Evolutionary conservation across 164 flowering plant genomes (phyloP), one percentile per base, ranked within the genome.

Genomic region (Santalum album): DNA sequence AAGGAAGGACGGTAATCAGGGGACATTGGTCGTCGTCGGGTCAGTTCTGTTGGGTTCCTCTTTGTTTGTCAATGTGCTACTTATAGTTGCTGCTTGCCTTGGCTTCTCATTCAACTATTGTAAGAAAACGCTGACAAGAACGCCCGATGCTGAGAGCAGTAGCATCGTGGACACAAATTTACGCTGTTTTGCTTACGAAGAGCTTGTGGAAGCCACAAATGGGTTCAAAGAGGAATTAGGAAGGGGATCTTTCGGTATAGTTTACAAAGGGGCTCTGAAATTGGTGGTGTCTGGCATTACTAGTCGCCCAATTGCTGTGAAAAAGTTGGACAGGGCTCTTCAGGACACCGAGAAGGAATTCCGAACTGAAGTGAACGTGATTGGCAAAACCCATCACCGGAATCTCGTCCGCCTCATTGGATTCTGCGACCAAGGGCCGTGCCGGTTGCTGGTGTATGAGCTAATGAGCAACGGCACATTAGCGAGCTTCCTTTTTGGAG

Each of bases 401-500:
- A 67, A 73, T 44, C 46, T 73, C 7, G 74, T 73, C 15, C 68
- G 54, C 4, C 58, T 74, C 7, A 32, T 74, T 15, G 78, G 75
- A 16, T 74, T 39, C 54, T 74, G 75, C 49, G 36, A 68, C 32
- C 72, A 74, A 29, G 71, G 58, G 0, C 50, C 25, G 1, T 29
- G 68, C 32, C 62, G 69, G 23, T 23, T 74, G 6, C 29, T 74
- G 53, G 78, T 74, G 2, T 74, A 71, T 20, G 75, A 74, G 45
- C 68, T 54, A 32, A 36, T 71, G 66, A 40, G 54, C 58, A 74
- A 68, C 53, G 75, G 75, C 9, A 25, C 64, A 9, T 45, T 74
- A 5, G 68, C 72, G 36, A 36, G 51, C 48, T 63, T 58, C 24
- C 68, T 74, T 12, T 66, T 71, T 24, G 51, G 57, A 1, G 57